These are phyloP conservation scores for Colletotrichum simmondsii DNA, from an alignment of 2,329 filamentous ascomycete species.

Conservation along the genomic window DNA sequence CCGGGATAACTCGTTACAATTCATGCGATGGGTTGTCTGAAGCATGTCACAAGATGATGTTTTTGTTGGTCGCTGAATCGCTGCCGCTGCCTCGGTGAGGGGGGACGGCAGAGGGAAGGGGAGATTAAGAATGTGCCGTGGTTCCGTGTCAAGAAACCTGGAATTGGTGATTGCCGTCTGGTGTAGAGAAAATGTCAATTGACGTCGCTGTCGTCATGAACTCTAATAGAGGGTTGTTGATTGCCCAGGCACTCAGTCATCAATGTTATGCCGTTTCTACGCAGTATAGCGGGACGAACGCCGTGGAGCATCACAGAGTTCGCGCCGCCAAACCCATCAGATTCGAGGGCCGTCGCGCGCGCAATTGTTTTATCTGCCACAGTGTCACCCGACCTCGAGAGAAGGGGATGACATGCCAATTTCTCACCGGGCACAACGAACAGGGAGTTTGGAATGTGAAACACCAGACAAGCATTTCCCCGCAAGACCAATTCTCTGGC, in stretches of 20 bases:
- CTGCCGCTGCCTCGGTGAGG: not conserved
- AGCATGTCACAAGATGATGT: constrained; percentile 1
- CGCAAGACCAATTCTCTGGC: constrained; percentile 22
- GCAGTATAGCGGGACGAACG: not conserved
- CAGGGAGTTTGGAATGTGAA: constrained; percentile 19
- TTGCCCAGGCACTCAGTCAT: not conserved
- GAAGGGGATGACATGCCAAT: not conserved
- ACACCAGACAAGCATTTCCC: constrained; percentile 33
- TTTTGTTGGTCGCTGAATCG: not conserved
- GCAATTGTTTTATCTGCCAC: not conserved
- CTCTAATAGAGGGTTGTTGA: not conserved
- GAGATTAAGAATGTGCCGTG: not conserved
- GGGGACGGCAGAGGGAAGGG: not conserved
- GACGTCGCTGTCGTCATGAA: not conserved
- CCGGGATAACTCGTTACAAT: not conserved
- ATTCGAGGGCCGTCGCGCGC: not conserved
- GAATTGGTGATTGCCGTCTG: not conserved
- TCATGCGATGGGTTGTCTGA: not conserved
- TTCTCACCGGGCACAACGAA: constrained; percentile 1
- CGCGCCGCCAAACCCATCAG: not conserved
- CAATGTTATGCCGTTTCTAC: not conserved
- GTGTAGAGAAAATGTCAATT: not conserved
- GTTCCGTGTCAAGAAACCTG: not conserved
- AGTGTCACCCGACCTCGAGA: not conserved
- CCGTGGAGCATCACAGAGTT: not conserved